Evolutionary conservation across 768 basidiomycete species (phyloP), one percentile per base, ranked within the genome.

Genomic region (Lactifluus subvellereus): DNA sequence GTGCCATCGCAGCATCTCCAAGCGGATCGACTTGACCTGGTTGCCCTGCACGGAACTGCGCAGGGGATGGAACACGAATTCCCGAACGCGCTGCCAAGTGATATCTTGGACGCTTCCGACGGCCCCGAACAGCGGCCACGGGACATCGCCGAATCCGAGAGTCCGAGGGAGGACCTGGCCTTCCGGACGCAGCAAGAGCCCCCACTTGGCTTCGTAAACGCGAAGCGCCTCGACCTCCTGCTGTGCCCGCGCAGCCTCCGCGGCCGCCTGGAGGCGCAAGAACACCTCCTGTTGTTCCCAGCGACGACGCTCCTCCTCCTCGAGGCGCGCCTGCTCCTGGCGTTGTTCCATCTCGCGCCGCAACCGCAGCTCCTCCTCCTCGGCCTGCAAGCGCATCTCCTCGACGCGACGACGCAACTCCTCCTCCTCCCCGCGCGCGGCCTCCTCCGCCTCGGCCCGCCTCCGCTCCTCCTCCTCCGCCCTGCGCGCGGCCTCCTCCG

Each of bases 1-100:
- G 63, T 85, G 82, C 76, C 79, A 85, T 22, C 77, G 75, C 50
- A 82, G 68, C 35, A 84, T 70, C 65, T 85, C 83, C n/a, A 61
- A 64, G 61, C 74, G 77, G 62, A 80, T 61, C 20, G 71, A 66
- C 43, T 78, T 79, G 60, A 71, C 73, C 4, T 55, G 67, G 27
- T 27, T 27, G 27, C 27, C 27, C 27, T 27, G 27, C 27, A 27
- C 27, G 27, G 27, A 27, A 3, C 27, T 27, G 27, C 27, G 27
- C 27, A 27, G 27, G 27, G 27, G 27, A 27, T 78, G 74, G 55
- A 77, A 73, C 30, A 82, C 51, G 69, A 84, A 84, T 42, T 70
- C 64, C 1, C 65, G 61, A 3, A 84, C 70, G 18, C 58, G 69
- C 10, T 73, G 68, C 27, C 64, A 54, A 2, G 78, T 76, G 66